Evolutionary conservation across 805 yeast genomes (phyloP).

Genomic region (Candida railenensis): DNA sequence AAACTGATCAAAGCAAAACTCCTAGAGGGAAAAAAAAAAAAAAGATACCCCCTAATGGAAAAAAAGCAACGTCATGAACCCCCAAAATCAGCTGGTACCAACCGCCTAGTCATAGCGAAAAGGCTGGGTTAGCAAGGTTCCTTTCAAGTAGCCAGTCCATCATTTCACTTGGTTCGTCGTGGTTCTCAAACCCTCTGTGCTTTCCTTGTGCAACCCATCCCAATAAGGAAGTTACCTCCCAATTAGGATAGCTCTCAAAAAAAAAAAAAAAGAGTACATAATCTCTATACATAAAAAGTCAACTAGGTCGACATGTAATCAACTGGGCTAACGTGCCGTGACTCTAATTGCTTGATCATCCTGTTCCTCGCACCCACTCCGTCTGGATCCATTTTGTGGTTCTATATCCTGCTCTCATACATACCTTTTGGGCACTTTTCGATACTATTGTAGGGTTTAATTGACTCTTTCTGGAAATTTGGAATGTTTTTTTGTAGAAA

Average conservation of each 20-base stretch:
- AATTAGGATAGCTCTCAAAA: not conserved
- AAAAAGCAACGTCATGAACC: not conserved
- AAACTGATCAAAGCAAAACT: not conserved
- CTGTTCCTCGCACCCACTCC: not conserved
- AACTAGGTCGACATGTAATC: too few species aligned
- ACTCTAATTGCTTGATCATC: too few species aligned
- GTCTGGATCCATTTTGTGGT: not conserved
- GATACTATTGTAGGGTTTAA: not conserved
- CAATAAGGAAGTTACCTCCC: slow-evolving; percentile 3
- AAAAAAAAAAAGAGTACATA: not conserved
- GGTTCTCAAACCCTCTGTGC: not conserved
- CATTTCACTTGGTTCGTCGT: not conserved
- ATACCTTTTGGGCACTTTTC: not conserved
- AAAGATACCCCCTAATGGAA: not conserved
- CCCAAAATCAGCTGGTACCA: too few species aligned
- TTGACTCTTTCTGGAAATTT: not conserved
- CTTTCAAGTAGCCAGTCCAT: not conserved
- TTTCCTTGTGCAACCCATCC: slow-evolving; percentile 1
- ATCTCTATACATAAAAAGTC: not conserved
- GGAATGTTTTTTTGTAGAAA: not conserved
- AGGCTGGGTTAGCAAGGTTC: not conserved
- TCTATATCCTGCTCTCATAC: not conserved
- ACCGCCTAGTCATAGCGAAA: too few species aligned
- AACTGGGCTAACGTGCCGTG: too few species aligned
- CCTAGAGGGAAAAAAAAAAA: not conserved